Evolutionary conservation across 163 green algal species (phyloP).

Genomic region (Chloromonas sp.): DNA sequence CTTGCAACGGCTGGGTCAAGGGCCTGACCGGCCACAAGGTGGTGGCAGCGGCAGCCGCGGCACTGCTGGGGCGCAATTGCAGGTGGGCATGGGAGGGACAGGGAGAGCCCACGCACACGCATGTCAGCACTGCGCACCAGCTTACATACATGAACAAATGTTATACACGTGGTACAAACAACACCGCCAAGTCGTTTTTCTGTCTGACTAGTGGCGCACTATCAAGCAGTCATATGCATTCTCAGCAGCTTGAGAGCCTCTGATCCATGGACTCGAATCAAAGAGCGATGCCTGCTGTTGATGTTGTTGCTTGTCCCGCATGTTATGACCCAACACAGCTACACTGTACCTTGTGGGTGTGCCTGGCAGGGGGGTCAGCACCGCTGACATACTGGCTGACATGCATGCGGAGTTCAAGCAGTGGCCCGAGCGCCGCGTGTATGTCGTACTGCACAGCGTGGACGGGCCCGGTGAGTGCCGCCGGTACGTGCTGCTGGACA

Average conservation of each 20-base stretch:
- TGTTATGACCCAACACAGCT: too few relatives aligned
- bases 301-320: too few relatives aligned
- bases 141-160: background rate
- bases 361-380: background rate
- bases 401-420: conserved; percentile 18
- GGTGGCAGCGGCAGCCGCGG: conserved; percentile 21
- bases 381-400: conserved; percentile 21
- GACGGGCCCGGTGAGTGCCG: conserved; percentile 62
- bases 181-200: too few relatives aligned
- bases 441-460: conserved; percentile 86
- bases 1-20: conserved; percentile 58
- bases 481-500: background rate
- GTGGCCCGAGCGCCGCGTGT: conserved; percentile 40
- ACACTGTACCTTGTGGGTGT: background rate
- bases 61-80: conserved; percentile 11
- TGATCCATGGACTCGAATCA: too few relatives aligned
- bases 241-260: too few relatives aligned
- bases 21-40: conserved; percentile 52
- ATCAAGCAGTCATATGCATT: too few relatives aligned
- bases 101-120: background rate
- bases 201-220: too few relatives aligned
- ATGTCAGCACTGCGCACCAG: background rate
- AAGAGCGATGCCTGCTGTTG: too few relatives aligned
- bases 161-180: too few relatives aligned
- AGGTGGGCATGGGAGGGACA: background rate